Base-by-base conservation (phyloP, 2,329 filamentous ascomycete species). In the Xylariaceae sp. region DNA sequence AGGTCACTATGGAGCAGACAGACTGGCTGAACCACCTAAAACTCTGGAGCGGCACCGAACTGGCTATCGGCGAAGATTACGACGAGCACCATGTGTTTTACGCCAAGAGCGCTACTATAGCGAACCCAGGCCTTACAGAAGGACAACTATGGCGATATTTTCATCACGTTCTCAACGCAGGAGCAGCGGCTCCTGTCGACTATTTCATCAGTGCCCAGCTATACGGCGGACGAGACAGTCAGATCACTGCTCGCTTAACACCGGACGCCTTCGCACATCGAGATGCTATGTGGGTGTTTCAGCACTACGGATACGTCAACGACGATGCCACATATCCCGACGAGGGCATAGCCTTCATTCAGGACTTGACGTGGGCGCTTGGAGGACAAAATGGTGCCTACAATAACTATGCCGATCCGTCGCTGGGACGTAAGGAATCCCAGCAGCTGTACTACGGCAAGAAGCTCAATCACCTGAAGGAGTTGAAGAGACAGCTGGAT, bases 161-260 rank as follows among this genome's bases (percentile, higher is more conserved):
- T 19, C 17, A 14, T 3, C 62, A 53, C 32, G 51, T 65, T 27
- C n/a, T 60, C 1, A 18, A 51, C 4, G n/a, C 53, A 39, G 58
- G 52, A 22, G 2, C 45, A 11, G 38, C 38, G 0, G 42, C 58
- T 1, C 54, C 58, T 1, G 53, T 66, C 22, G 42, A 44, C 12
- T 70, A 66, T 58, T 71, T 60, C 48, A 52, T 64, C 40, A 60
- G 69, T 27, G 30, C 59, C 10, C 63, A 69, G 45, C 55, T 71
- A 7, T 69, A 66, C 40, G 68, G 68, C 11, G 68, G 68, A 4
- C 40, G 46, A 6, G 60, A 63, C 39, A 69, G 66, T 42, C 58
- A 59, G 44, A 69, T 71, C 51, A 61, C 42, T 44, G 43, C 45
- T 18, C 31, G 42, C 15, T 30, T 12, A n/a, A 14, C 11, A 12